Evolutionary conservation across 345 rosid genomes (phyloP).

Genomic region (Rhizophora mangle): DNA sequence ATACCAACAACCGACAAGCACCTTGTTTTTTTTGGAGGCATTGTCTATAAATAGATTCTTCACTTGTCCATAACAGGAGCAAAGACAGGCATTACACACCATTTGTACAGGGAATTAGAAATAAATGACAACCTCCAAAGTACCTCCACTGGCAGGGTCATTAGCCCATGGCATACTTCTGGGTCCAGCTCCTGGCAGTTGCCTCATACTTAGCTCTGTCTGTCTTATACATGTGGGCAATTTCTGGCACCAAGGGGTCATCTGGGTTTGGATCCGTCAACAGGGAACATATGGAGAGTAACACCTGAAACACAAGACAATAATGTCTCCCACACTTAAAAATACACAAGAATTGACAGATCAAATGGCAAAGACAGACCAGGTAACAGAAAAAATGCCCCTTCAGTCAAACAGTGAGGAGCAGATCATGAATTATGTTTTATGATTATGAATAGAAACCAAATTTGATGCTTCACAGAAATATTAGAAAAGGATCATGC

Average conservation of each 20-base stretch:
- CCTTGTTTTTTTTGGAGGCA: background rate
- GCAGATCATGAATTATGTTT: too few relatives aligned
- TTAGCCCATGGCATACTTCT: slow-evolving; percentile 35
- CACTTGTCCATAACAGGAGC: background rate
- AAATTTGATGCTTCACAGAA: too few relatives aligned
- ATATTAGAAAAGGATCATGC: too few relatives aligned
- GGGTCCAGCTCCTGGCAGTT: slow-evolving; percentile 35
- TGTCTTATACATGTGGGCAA: slow-evolving; percentile 32
- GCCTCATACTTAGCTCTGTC: slow-evolving; percentile 30
- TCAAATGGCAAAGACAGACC: background rate
- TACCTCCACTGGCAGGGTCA: background rate
- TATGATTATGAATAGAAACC: too few relatives aligned
- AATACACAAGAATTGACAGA: background rate
- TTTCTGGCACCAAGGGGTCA: slow-evolving; percentile 29
- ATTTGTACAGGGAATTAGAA: slow-evolving; percentile 9
- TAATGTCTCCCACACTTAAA: slow-evolving; percentile 27
- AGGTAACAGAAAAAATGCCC: background rate
- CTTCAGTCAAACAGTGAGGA: too few relatives aligned
- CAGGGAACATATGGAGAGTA: slow-evolving; percentile 29
- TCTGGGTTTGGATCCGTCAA: slow-evolving; percentile 35
- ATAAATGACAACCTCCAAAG: background rate
- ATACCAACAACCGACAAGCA: background rate
- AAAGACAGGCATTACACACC: background rate
- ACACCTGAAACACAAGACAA: slow-evolving; percentile 19
- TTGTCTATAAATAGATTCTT: slow-evolving; percentile 1